These are phyloP conservation scores for Colletotrichum spinosum DNA, from an alignment of 2,329 filamentous ascomycete species.

Conservation along the genomic window DNA sequence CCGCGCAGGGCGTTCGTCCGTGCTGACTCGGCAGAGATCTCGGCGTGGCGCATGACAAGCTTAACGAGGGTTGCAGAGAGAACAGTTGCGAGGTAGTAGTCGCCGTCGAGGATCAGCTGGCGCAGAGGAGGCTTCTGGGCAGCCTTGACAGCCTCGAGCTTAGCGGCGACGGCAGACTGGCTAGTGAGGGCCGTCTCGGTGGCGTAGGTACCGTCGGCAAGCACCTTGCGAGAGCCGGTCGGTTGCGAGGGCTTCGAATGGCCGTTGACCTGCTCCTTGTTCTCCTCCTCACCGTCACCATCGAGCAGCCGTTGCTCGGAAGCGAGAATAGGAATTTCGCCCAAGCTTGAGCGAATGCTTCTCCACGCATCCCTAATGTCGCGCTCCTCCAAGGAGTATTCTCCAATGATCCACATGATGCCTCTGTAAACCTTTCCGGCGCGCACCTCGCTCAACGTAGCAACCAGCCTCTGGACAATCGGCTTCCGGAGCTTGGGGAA, in stretches of 20 bases:
- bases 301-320: constrained; percentile 94
- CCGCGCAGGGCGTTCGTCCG: constrained; percentile 94
- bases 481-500: constrained; percentile 90
- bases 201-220: constrained; percentile 97
- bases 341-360: constrained; percentile 90
- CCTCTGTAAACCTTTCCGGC: constrained; percentile 98
- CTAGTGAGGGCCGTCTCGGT: constrained; percentile 97
- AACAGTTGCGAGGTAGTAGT: constrained; percentile 95
- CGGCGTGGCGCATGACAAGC: constrained; percentile 95
- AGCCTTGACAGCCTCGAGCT: constrained; percentile 94
- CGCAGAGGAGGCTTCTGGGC: constrained; percentile 95
- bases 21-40: constrained; percentile 86
- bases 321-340: constrained; percentile 95
- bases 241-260: constrained; percentile 80
- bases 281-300: constrained; percentile 77
- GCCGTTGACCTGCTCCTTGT: constrained; percentile 79
- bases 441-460: constrained; percentile 91
- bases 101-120: constrained; percentile 94
- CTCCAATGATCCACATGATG: constrained; percentile 96
- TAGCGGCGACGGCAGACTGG: constrained; percentile 88
- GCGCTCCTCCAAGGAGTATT: constrained; percentile 93
- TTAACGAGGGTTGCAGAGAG: constrained; percentile 97
- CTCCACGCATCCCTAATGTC: constrained; percentile 98
- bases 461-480: constrained; percentile 89
- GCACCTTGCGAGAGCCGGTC: constrained; percentile 87